Evolutionary conservation across 495 filamentous ascomycete genomes (phyloP), one percentile per base, ranked within the genome.

Genomic region (Lophiostoma macrostomum): DNA sequence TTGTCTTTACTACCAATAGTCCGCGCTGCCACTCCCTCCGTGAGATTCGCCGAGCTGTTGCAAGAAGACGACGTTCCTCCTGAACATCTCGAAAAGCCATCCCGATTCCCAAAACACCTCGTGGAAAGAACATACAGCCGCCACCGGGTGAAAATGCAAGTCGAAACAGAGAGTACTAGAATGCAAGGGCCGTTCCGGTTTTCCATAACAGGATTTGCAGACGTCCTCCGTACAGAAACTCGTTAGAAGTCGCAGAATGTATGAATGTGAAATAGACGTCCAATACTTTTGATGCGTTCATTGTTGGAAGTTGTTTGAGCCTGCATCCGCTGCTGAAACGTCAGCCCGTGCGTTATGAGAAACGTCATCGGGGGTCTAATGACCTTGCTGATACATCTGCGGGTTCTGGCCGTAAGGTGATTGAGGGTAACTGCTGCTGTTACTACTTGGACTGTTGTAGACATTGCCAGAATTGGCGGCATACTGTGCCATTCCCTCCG

Each of bases 341-440:
- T 55, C 49, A 63, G 54, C 40, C 34, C 49, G 41, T 40, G 24
- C 27, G 20, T 36, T 32, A 28, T 25, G 25, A 45, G 13, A 44
- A 43, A 18, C 29, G 46, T 42, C 34, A 25, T 48, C 18, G 25
- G 55, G 70, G 67, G 69, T 47, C 64, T 69, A 73, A 69, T 83
- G 75, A 83, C 86, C 81, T 74, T 86, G 84, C 67, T 76, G 83
- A 69, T 91, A 93, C 76, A 91, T 85, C 71, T 61, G 58, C 2
- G 83, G 78, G 71, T 81, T 73, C 74, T 82, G 73, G 60, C 75
- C 84, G 66, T 90, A 91, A 2, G 87, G 85, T 40, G 87, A 90
- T 58, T 85, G 77, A 42, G 88, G 85, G 72, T 85, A 88, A 50
- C 52, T 63, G 56, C 44, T 64, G 53, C 42, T 65, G 67, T 79